A percentile compares a stretch with the other conserved stretches of the same genome.
Evolutionary conservation across 805 yeast species (phyloP).

Genomic region (Sungouiella thailandica): DNA sequence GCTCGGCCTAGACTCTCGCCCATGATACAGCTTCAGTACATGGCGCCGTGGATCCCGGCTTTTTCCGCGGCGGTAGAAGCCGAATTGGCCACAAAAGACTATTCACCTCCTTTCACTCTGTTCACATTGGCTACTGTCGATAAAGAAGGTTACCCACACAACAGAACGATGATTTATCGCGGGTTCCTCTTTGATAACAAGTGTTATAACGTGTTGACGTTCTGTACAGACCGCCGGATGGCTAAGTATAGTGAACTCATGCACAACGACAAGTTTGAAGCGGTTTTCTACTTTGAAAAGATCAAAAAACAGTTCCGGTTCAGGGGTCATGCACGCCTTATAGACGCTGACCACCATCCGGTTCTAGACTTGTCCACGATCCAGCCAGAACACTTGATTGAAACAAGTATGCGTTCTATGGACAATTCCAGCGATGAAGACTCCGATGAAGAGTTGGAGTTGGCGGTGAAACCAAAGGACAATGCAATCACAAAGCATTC

Average conservation of each 20-base stretch:
- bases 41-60: slow-evolving; percentile 76
- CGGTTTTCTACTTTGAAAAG: slow-evolving; percentile 66
- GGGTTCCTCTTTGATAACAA: slow-evolving; percentile 72
- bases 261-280: slow-evolving; percentile 58
- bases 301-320: slow-evolving; percentile 67
- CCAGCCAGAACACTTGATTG: slow-evolving; percentile 22
- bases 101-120: slow-evolving; percentile 45
- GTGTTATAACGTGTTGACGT: slow-evolving; percentile 60
- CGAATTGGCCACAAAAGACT: slow-evolving; percentile 27
- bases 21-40: slow-evolving; percentile 28
- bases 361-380: slow-evolving; percentile 25
- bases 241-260: slow-evolving; percentile 52
- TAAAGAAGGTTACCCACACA: slow-evolving; percentile 48
- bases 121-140: slow-evolving; percentile 71
- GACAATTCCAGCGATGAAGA: slow-evolving; percentile 13
- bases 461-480: slow-evolving; percentile 6
- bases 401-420: slow-evolving; percentile 14
- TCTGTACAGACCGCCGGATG: slow-evolving; percentile 70
- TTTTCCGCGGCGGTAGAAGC: slow-evolving; percentile 50
- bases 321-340: slow-evolving; percentile 55
- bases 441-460: slow-evolving; percentile 12
- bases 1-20: background rate
- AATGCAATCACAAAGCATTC: background rate
- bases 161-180: slow-evolving; percentile 65
- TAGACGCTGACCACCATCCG: slow-evolving; percentile 31